Conservation (phyloP, 495 filamentous ascomycete species). For the Penicillium fimorum region DNA sequence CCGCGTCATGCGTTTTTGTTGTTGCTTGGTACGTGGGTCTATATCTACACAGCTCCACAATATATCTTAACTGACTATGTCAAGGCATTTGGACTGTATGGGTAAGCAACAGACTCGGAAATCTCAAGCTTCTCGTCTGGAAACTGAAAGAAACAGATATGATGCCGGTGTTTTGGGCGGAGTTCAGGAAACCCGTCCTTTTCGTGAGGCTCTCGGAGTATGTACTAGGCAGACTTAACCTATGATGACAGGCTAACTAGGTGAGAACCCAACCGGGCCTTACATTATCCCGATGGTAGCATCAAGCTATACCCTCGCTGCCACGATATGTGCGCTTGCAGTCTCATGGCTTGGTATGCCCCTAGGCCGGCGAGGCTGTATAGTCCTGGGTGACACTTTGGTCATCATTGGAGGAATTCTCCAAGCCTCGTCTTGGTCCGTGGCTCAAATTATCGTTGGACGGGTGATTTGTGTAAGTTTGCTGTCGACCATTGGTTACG, state of each 20-base stretch:
- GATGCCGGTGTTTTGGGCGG: conserved; percentile 46
- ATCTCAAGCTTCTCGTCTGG: not conserved
- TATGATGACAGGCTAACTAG: not conserved
- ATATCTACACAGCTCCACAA: too few species aligned
- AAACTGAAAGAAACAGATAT: conserved; percentile 12
- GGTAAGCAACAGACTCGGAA: too few species aligned
- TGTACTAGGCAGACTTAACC: conserved; percentile 16
- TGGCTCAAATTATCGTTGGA: conserved; percentile 23
- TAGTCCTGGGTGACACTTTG: conserved; percentile 30
- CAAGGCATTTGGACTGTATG: not conserved
- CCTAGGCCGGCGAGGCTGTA: conserved; percentile 25
- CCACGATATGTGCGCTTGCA: conserved; percentile 17
- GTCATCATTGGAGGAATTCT: conserved; percentile 21
- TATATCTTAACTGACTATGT: too few species aligned
- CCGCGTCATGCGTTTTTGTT: too few species aligned
- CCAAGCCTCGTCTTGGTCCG: conserved; percentile 19
- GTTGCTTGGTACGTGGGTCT: too few species aligned
- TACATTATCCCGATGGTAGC: conserved; percentile 40
- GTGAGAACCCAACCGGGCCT: conserved; percentile 27
- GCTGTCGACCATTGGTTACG: not conserved
- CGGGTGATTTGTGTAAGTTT: conserved; percentile 20
- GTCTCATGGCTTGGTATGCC: conserved; percentile 27
- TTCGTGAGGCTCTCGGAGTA: conserved; percentile 20
- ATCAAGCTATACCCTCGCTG: conserved; percentile 34
- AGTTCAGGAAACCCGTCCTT: conserved; percentile 34